Evolutionary conservation across 768 basidiomycete genomes (phyloP), one percentile per base, ranked within the genome.

Genomic region (Podaxis sp.): DNA sequence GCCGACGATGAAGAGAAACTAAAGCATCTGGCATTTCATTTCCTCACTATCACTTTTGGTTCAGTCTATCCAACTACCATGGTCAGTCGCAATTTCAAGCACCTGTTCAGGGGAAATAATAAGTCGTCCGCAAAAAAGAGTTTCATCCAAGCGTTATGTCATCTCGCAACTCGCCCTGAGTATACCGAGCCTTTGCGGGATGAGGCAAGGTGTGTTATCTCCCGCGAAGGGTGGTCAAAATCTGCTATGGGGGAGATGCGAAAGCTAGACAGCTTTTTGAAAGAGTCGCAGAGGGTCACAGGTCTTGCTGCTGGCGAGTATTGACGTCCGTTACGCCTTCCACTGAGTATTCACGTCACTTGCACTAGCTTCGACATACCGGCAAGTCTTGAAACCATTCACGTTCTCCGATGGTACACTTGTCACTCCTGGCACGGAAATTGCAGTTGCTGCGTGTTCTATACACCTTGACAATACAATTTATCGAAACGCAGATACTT

Each of bases 231-330:
- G 1, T 79, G 75, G 77, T 72, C 76, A 24, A 74, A 73, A 53
- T 52, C 48, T 66, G 65, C 76, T 61, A 51, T 77, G n/a, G 74
- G 73, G 13, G 70, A 74, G 53, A 77, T 84, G 78, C 68, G 65
- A 58, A 78, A 75, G 66, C 52, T 82, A 1, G 84, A 85, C 64
- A 84, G 83, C 64, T 83, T 85, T 68, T 57, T 86, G 19, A 79
- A 76, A 52, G 83, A 84, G 68, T 72, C 75, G 6, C 73, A 77
- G 66, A 72, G 81, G n/a, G 56, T 77, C 15, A 70, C 68, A 48
- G 75, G 74, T 64, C 78, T 49, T 64, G 66, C 13, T 65, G 62
- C 8, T 52, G 64, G 65, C 66, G 63, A 30, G 69, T 53, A 69
- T 59, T 17, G 49, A 30, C 11, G 63, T 39, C 44, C 36, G 28